Conservation (phyloP, 805 yeast species). For the Tetrapisispora phaffii region DNA sequence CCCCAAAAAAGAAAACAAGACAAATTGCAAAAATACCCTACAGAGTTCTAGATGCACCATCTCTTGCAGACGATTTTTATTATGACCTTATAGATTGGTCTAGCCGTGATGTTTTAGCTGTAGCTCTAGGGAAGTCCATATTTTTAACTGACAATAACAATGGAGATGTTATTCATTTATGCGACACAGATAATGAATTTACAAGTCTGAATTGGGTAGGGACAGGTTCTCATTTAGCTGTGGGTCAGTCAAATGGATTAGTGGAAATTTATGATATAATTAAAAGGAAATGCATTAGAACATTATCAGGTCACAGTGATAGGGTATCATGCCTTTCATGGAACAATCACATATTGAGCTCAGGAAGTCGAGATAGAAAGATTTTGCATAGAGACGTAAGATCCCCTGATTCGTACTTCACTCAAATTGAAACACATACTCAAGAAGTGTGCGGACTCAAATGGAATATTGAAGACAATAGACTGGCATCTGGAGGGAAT, state of each 20-base stretch:
- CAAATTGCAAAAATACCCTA: slow-evolving; percentile 79
- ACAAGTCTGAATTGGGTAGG: slow-evolving; percentile 91
- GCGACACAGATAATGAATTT: slow-evolving; percentile 66
- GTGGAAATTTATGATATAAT: slow-evolving; percentile 95
- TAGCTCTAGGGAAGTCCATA: slow-evolving; percentile 79
- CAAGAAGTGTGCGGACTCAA: slow-evolving; percentile 95
- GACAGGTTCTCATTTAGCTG: slow-evolving; percentile 86
- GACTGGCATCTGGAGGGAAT: slow-evolving; percentile 91
- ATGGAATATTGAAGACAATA: slow-evolving; percentile 89
- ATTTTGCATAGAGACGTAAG: slow-evolving; percentile 89
- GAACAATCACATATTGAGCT: slow-evolving; percentile 81
- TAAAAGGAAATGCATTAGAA: slow-evolving; percentile 68
- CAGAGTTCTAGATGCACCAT: slow-evolving; percentile 92
- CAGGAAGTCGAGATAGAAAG: slow-evolving; percentile 79
- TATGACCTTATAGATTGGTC: slow-evolving; percentile 95
- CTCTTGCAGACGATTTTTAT: slow-evolving; percentile 86
- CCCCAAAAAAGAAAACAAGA: slow-evolving; percentile 74
- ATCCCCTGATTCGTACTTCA: slow-evolving; percentile 69
- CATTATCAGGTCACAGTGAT: slow-evolving; percentile 83
- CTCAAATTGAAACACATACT: slow-evolving; percentile 61
- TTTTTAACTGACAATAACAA: slow-evolving; percentile 85
- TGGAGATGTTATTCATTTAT: slow-evolving; percentile 71
- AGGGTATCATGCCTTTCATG: slow-evolving; percentile 85
- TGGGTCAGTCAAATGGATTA: slow-evolving; percentile 77
- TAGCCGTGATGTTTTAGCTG: slow-evolving; percentile 75